Base-by-base conservation (phyloP, 371 early-diverging fungal genomes). In the Actinomucor elegans region DNA sequence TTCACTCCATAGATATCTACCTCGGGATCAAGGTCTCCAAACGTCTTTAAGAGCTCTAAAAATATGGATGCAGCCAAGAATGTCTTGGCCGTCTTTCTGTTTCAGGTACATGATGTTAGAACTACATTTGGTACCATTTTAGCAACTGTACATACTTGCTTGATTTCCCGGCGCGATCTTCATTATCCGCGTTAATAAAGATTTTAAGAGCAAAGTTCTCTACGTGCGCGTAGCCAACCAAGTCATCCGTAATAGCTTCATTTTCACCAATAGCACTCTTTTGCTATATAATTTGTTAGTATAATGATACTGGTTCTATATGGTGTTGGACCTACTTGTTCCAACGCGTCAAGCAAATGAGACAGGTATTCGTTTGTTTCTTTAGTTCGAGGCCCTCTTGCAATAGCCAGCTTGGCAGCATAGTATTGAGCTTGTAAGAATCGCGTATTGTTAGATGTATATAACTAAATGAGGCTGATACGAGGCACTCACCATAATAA, bases 161-260 rank as follows among this genome's bases (percentile, higher is more conserved):
- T 0, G 88, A 87, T 43, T 82, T 80, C 5, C 90, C 93, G 12
- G 77, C 75, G 1, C 94, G 77, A 70, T 97, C 97, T 63, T 97
- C 96, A 37, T 89, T 87, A 57, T 98, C 99, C 0, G 98, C 97
- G 50, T 82, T 87, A 18, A 79, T 55, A 65, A 98, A 98, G n/a
- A 97, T 84, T 57, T 85, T 85, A 12, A 96, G 67, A 0, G 92
- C 96, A 81, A 98, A 97, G 61, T 85, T 85, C 31, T 91, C 90
- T 20, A 96, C 73, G 40, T 96, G 89, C n/a, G 88, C 89, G 40
- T 84, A 81, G 0, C 89, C 97, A 1, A 88, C 88, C 1, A 78
- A 41, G 44, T 97, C 92, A 57, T 92, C 83, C 0, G 79, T 77
- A 48, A 97, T 84, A 6, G 88, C 88, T 49, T 92, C 90, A 55